Conservation (phyloP, 169 alveolate genomes). For the Hepatocystis sp. region DNA sequence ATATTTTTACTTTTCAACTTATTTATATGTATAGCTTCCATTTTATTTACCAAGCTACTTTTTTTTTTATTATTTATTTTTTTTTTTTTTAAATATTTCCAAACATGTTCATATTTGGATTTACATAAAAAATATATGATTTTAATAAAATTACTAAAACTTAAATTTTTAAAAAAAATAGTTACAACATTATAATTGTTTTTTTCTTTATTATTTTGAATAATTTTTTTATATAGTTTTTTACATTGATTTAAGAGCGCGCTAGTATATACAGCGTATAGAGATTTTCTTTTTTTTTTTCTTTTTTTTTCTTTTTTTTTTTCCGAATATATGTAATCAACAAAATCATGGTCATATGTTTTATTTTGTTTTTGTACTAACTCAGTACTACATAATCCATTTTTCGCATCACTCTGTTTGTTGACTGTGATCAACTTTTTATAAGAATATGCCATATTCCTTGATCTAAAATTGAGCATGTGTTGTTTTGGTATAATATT, state of each 20-base stretch:
- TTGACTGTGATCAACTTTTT: too few relatives aligned
- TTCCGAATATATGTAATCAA: neutral
- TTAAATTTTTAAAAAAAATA: constrained; percentile 33
- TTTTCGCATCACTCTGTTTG: too few relatives aligned
- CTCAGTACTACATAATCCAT: too few relatives aligned
- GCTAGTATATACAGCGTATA: neutral
- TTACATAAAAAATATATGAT: constrained; percentile 29
- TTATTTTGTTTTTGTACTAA: too few relatives aligned
- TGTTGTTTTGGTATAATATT: too few relatives aligned
- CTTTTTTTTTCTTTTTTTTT: neutral
- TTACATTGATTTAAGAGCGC: neutral
- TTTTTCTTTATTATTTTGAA: neutral
- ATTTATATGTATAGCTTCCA: too few relatives aligned
- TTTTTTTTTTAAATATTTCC: constrained; percentile 2
- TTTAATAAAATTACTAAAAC: constrained; percentile 10
- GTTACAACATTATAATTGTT: neutral
- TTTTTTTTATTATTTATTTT: too few relatives aligned
- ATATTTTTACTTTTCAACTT: too few relatives aligned
- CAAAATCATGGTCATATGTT: neutral
- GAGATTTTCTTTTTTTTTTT: neutral
- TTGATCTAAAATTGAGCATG: too few relatives aligned
- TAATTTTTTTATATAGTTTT: neutral
- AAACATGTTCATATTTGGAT: constrained; percentile 13
- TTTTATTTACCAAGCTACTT: too few relatives aligned
- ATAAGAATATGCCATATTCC: too few relatives aligned